phyloP scores from a whole-genome alignment of 2,329 filamentous ascomycete species.

The Pseudocercospora fijiensis region DNA sequence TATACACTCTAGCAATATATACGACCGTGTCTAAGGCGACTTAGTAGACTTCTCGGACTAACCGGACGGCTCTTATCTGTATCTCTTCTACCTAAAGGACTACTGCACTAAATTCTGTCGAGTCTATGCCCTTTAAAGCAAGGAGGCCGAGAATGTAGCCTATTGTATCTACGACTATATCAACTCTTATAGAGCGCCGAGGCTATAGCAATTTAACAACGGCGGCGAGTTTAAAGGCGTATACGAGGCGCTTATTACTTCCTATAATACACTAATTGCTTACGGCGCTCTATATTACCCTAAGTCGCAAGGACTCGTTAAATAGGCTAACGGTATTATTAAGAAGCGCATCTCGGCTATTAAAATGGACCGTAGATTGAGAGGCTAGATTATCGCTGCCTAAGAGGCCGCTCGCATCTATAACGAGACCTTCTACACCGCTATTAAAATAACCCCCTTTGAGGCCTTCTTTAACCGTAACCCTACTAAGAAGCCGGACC shows the following conservation, averaged over 20 bases:
- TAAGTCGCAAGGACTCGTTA: neutral
- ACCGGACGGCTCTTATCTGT: neutral
- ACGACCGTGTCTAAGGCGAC: neutral
- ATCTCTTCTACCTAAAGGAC: neutral
- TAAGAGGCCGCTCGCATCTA: neutral
- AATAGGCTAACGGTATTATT: neutral
- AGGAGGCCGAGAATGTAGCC: neutral
- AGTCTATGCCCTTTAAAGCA: neutral
- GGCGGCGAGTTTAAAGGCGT: neutral
- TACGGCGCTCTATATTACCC: neutral
- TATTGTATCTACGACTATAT: neutral
- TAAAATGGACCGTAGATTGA: neutral
- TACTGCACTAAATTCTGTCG: neutral
- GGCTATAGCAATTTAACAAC: neutral
- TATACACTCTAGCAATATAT: neutral
- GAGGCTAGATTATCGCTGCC: neutral
- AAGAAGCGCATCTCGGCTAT: neutral
- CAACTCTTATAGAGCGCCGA: neutral
- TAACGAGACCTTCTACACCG: neutral
- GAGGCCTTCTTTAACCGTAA: neutral
- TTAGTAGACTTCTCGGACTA: neutral
- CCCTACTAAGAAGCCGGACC: neutral
- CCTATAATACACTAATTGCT: neutral
- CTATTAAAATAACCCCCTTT: neutral
- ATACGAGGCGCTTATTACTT: neutral